These are phyloP conservation scores for Cornus florida DNA, from an alignment of 148 eudicot genomes.

Conservation along the genomic window DNA sequence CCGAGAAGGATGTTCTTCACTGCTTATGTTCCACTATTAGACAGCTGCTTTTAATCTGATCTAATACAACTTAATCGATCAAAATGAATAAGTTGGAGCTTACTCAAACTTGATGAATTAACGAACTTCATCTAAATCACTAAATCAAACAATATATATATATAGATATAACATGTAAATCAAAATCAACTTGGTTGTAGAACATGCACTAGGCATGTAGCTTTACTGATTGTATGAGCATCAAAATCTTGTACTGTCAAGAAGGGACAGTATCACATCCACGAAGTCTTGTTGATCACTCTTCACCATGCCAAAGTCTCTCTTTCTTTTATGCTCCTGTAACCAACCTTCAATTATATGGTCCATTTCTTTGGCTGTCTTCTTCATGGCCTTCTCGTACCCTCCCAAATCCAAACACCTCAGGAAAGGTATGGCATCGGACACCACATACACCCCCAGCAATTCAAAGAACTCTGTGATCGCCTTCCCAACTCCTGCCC, in stretches of 20 bases:
- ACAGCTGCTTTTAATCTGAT: too few species aligned
- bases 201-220: constrained; percentile 17
- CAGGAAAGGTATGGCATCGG: constrained; percentile 27
- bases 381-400: constrained; percentile 22
- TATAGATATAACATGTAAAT: too few species aligned
- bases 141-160: too few species aligned
- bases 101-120: too few species aligned
- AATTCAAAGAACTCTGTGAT: constrained; percentile 20
- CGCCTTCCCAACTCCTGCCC: constrained; percentile 1
- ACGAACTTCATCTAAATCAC: too few species aligned
- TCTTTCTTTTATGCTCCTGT: constrained; percentile 16
- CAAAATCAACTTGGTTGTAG: background rate
- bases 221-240: constrained; percentile 12
- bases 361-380: constrained; percentile 15
- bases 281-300: constrained; percentile 17
- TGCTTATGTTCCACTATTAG: too few species aligned
- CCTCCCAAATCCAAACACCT: constrained; percentile 21
- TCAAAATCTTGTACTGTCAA: background rate
- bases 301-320: background rate
- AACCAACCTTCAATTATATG: constrained; percentile 2
- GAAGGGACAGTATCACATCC: constrained; percentile 5
- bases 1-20: too few species aligned
- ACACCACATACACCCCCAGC: constrained; percentile 13
- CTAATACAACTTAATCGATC: too few species aligned
- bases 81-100: too few species aligned